phyloP scores from a whole-genome alignment of 495 filamentous ascomycete genomes.

The Aspergillus asperescens region DNA sequence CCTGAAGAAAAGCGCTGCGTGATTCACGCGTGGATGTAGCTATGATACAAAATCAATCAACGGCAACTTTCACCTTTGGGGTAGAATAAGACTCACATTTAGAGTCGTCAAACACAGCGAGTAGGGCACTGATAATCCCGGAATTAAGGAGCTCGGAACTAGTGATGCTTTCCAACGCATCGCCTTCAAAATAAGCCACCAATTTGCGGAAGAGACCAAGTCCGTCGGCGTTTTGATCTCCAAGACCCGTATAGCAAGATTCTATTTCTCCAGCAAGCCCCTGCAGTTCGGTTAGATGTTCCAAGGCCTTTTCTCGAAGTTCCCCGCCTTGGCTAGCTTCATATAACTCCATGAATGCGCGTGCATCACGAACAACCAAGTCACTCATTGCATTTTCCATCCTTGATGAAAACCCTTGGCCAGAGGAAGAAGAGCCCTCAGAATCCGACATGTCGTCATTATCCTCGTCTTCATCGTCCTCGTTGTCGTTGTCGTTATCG shows the following conservation, averaged over 20 bases:
- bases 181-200: conserved; percentile 82
- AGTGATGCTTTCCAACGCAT: conserved; percentile 88
- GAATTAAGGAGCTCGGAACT: conserved; percentile 92
- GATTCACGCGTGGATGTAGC: conserved; percentile 47
- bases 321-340: conserved; percentile 67
- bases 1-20: conserved; percentile 78
- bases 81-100: conserved; percentile 28
- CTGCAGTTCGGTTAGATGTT: conserved; percentile 69
- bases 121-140: conserved; percentile 74
- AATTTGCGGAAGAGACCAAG: conserved; percentile 66
- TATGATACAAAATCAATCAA: conserved; percentile 1
- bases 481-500: conserved; percentile 58
- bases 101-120: conserved; percentile 72
- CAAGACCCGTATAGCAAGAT: conserved; percentile 52
- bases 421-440: conserved; percentile 54
- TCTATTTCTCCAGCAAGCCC: conserved; percentile 64
- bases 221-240: conserved; percentile 44
- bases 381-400: conserved; percentile 61
- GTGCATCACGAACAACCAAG: conserved; percentile 67
- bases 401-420: conserved; percentile 38
- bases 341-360: conserved; percentile 74
- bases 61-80: not conserved
- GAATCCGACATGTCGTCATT: conserved; percentile 64
- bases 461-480: conserved; percentile 58
- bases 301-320: conserved; percentile 70